Base-by-base conservation (phyloP, 2,329 filamentous ascomycete species). In the Aspergillus ustus region DNA sequence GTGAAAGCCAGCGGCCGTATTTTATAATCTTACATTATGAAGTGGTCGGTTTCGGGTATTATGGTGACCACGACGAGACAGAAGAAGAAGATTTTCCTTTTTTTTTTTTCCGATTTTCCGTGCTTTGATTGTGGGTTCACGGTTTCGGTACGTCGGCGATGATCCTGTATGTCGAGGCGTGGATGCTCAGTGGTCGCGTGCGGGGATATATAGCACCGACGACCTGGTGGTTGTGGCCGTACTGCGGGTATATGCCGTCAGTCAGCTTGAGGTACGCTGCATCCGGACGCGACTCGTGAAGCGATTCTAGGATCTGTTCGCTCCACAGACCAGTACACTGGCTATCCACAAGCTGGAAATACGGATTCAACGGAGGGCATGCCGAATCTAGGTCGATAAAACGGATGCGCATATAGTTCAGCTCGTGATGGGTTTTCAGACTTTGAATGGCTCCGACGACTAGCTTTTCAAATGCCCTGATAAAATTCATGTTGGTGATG, bases 331-430 rank as follows among this genome's bases (percentile, higher is more conserved):
- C 90, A 1, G 85, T 87, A 68, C 87, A 90, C 69, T 81, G 77
- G 43, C 84, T 84, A 51, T 87, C 80, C 37, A 83, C 79, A 46
- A 92, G 77, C 59, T 89, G 79, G 72, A 92, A 93, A 70, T 89
- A 91, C 0, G 90, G 90, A 68, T 92, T 92, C 4, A 92, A 77
- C 1, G 88, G 85, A 3, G 89, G 89, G 15, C 89, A 82, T 2
- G 88, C 85, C 2, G 89, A 91, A 71, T 92, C 90, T 6, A 92
- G 81, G 74, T 92, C 90, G 57, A 92, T 88, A 69, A 91, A 92
- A 58, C 90, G 87, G 69, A 92, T 91, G 60, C 89, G 83, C 65
- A 93, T 74, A 72, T 87, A 86, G 49, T 87, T 79, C 34, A 93
- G 75, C n/a, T 81, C 78, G 56, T 83, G 82, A 52, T 91, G 82